A percentile compares a stretch with the other conserved stretches of the same genome.
Evolutionary conservation across 345 rosid species (phyloP).

Genomic region (Isatis tinctoria): DNA sequence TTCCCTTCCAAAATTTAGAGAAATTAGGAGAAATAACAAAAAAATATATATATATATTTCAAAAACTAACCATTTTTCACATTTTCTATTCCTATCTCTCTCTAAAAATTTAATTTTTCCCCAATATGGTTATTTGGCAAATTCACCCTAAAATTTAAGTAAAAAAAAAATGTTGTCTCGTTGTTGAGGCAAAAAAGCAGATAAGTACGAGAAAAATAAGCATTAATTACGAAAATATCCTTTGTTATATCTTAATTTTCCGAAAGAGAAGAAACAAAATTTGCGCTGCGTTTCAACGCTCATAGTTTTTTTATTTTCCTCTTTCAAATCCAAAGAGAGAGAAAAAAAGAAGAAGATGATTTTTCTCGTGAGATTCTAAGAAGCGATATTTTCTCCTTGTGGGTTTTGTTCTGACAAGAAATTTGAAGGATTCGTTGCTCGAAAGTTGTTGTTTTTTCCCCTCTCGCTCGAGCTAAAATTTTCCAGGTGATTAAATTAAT

Average conservation of each 20-base stretch:
- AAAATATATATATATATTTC: too few relatives aligned
- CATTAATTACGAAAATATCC: slow-evolving; percentile 1
- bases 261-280: not conserved
- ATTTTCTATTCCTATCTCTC: too few relatives aligned
- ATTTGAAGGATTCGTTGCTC: not conserved
- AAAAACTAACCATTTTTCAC: too few relatives aligned
- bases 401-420: not conserved
- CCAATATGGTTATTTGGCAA: too few relatives aligned
- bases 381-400: not conserved
- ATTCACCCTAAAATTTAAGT: too few relatives aligned
- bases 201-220: slow-evolving; percentile 3
- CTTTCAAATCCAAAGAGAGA: slow-evolving; percentile 1
- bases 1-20: not conserved
- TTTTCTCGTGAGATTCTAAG: slow-evolving; percentile 1
- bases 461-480: not conserved
- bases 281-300: slow-evolving; percentile 24
- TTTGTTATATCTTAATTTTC: not conserved
- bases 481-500: not conserved
- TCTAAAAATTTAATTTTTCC: too few relatives aligned
- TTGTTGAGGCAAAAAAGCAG: not conserved
- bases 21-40: too few relatives aligned
- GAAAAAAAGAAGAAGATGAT: not conserved
- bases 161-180: slow-evolving; percentile 15
- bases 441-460: not conserved
- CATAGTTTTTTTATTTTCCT: not conserved